These are phyloP conservation scores for Wallemia hederae DNA, from an alignment of 1,284 basidiomycete genomes.

Conservation along the genomic window DNA sequence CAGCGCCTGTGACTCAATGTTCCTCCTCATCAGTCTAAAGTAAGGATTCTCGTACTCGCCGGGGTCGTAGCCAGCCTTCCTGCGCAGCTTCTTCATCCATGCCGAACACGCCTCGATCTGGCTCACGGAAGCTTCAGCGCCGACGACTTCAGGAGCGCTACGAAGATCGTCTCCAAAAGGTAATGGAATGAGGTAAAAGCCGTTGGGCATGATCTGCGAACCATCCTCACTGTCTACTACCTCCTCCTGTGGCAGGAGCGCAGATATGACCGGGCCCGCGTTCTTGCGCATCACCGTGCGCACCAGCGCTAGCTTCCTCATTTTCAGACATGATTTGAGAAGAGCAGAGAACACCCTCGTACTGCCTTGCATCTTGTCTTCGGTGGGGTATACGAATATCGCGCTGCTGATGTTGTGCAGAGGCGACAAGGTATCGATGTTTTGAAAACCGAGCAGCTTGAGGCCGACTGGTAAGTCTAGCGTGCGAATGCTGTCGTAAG, in stretches of 20 bases:
- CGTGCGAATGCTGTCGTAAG: not conserved
- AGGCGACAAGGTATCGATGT: conserved; percentile 34
- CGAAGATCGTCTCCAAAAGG: conserved; percentile 89
- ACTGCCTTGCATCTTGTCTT: conserved; percentile 63
- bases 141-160: conserved; percentile 22
- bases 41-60: conserved; percentile 69
- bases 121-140: conserved; percentile 29
- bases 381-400: conserved; percentile 73
- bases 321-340: conserved; percentile 49
- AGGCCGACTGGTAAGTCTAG: conserved; percentile 22
- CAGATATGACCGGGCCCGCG: conserved; percentile 47
- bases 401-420: conserved; percentile 80
- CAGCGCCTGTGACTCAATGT: conserved; percentile 76
- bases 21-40: conserved; percentile 28
- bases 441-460: conserved; percentile 75
- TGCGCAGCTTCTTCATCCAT: conserved; percentile 51
- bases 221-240: conserved; percentile 42
- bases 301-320: conserved; percentile 52
- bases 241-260: conserved; percentile 57
- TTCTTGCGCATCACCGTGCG: conserved; percentile 41
- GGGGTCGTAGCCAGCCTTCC: conserved; percentile 49
- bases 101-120: conserved; percentile 35
- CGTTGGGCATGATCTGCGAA: conserved; percentile 47
- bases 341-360: conserved; percentile 71
- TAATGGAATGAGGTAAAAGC: conserved; percentile 68